Evolutionary conservation across 495 filamentous ascomycete genomes (phyloP).

Genomic region (Podospora sp.): DNA sequence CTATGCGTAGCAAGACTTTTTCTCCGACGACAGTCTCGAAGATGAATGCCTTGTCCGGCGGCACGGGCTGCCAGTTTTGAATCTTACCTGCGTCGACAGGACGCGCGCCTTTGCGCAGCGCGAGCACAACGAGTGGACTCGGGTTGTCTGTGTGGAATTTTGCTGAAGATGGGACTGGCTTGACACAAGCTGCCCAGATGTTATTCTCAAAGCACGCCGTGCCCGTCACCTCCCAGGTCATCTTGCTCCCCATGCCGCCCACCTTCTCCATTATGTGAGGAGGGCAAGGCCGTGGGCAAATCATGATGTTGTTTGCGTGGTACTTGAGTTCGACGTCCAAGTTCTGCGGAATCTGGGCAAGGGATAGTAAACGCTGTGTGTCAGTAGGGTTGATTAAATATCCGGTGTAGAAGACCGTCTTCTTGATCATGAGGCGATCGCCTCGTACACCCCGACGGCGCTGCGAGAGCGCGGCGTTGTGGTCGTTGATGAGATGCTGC

Average conservation of each 20-base stretch:
- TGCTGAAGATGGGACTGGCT: constrained; percentile 66
- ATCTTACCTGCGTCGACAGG: constrained; percentile 83
- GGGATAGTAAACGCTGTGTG: constrained; percentile 67
- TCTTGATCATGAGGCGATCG: constrained; percentile 69
- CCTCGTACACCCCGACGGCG: constrained; percentile 33
- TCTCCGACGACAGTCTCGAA: constrained; percentile 85
- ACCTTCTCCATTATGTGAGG: constrained; percentile 72
- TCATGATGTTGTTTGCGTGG: constrained; percentile 89
- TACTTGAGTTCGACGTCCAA: constrained; percentile 69
- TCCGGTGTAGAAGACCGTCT: constrained; percentile 90
- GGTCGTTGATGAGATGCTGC: constrained; percentile 84
- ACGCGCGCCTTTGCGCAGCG: constrained; percentile 67
- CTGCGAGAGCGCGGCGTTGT: constrained; percentile 61
- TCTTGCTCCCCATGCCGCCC: constrained; percentile 79
- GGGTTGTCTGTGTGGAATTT: constrained; percentile 74
- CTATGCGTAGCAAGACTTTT: constrained; percentile 79
- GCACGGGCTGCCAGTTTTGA: constrained; percentile 78
- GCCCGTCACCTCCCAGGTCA: constrained; percentile 81
- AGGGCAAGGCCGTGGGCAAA: constrained; percentile 72
- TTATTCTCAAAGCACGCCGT: constrained; percentile 73
- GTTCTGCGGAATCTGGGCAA: constrained; percentile 64
- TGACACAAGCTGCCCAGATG: constrained; percentile 82
- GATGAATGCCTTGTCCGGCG: constrained; percentile 62
- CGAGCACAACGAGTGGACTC: constrained; percentile 74
- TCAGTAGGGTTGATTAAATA: constrained; percentile 77